These are phyloP conservation scores for Rosa lucieae DNA, from an alignment of 306 rosid genomes.

Conservation along the genomic window DNA sequence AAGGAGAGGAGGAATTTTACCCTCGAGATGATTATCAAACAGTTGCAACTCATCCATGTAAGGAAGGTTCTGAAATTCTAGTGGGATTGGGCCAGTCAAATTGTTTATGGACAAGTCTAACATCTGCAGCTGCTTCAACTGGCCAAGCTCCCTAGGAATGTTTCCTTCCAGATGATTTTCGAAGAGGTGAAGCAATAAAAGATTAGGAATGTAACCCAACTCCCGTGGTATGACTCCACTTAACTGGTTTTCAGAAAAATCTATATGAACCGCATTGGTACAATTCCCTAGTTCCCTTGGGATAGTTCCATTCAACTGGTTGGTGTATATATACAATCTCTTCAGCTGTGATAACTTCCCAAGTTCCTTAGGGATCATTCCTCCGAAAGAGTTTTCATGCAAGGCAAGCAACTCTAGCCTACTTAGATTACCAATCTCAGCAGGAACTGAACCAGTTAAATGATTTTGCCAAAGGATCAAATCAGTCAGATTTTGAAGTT, in stretches of 20 bases:
- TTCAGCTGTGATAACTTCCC: slow-evolving; percentile 50
- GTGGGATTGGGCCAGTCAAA: slow-evolving; percentile 66
- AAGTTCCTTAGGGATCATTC: slow-evolving; percentile 53
- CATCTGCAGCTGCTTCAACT: slow-evolving; percentile 41
- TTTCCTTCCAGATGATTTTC: slow-evolving; percentile 63
- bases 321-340: slow-evolving; percentile 65
- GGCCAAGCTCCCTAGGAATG: slow-evolving; percentile 61
- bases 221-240: slow-evolving; percentile 58
- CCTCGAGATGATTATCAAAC: slow-evolving; percentile 68
- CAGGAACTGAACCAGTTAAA: slow-evolving; percentile 63
- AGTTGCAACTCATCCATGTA: slow-evolving; percentile 63
- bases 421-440: slow-evolving; percentile 62
- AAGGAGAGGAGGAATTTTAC: slow-evolving; percentile 66
- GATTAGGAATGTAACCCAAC: slow-evolving; percentile 54
- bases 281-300: slow-evolving; percentile 66
- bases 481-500: slow-evolving; percentile 60
- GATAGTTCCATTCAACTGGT: slow-evolving; percentile 68
- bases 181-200: slow-evolving; percentile 65
- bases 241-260: slow-evolving; percentile 66
- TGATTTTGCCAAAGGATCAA: slow-evolving; percentile 67
- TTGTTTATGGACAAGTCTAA: slow-evolving; percentile 65
- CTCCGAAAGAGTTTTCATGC: slow-evolving; percentile 53
- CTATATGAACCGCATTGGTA: slow-evolving; percentile 62
- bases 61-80: slow-evolving; percentile 61
- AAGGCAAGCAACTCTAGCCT: slow-evolving; percentile 63